A percentile compares a stretch with the other conserved stretches of the same genome.
Conservation (phyloP, 257 asterid species). For the Solanum pennellii region DNA sequence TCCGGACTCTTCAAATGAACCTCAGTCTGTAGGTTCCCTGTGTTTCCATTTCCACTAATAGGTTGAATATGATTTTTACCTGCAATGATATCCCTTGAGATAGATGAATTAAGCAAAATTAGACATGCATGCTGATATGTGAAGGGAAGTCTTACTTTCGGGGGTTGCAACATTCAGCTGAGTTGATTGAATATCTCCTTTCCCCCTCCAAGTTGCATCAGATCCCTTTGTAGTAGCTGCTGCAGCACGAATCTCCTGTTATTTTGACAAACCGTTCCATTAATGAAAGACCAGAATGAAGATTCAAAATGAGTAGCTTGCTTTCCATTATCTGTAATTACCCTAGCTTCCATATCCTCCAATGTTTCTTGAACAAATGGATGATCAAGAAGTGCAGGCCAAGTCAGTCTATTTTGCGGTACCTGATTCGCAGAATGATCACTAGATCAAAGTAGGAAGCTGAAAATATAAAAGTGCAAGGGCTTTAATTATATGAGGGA, state of each 20-base stretch:
- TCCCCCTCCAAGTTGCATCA: conserved; percentile 39
- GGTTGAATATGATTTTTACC: conserved; percentile 42
- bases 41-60: conserved; percentile 25
- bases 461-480: not conserved
- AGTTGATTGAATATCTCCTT: conserved; percentile 33
- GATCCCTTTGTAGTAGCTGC: conserved; percentile 36
- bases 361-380: conserved; percentile 69
- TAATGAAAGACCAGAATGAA: not conserved
- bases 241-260: conserved; percentile 35
- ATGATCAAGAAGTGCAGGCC: conserved; percentile 99
- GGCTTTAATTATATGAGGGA: not conserved
- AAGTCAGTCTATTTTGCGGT: conserved; percentile 82
- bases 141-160: conserved; percentile 40
- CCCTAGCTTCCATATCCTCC: conserved; percentile 40
- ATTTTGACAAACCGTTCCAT: not conserved
- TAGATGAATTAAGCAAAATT: conserved; percentile 3
- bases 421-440: conserved; percentile 33
- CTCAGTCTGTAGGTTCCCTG: conserved; percentile 25
- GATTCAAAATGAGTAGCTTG: not conserved
- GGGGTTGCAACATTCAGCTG: conserved; percentile 36
- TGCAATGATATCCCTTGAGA: conserved; percentile 5
- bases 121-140: not conserved
- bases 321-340: not conserved
- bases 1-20: conserved; percentile 24
- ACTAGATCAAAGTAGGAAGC: conserved; percentile 11